These are phyloP conservation scores for Harrya chromipes DNA, from an alignment of 768 basidiomycete genomes.

Conservation along the genomic window DNA sequence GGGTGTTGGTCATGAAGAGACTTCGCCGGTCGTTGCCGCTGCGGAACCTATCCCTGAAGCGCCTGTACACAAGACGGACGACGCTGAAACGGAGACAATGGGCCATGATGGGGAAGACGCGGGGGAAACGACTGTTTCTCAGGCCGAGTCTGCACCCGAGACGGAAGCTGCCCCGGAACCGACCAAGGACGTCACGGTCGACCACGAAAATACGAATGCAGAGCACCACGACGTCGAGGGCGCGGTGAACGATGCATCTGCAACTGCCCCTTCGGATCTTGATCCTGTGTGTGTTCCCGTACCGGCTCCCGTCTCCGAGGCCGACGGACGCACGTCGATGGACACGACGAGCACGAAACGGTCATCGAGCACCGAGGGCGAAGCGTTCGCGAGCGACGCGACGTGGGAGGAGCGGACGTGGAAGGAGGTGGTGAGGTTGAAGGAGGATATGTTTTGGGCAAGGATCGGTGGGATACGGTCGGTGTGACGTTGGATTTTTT, in stretches of 20 bases:
- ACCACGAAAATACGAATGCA: not conserved
- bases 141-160: not conserved
- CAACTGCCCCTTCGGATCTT: not conserved
- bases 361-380: constrained; percentile 25
- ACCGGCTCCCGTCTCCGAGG: not conserved
- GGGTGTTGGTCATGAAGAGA: constrained; percentile 6
- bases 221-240: not conserved
- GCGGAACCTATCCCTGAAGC: not conserved
- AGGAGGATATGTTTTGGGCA: constrained; percentile 88
- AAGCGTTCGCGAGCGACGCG: constrained; percentile 56
- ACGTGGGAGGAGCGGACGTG: constrained; percentile 88
- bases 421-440: constrained; percentile 70
- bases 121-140: not conserved
- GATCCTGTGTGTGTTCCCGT: not conserved
- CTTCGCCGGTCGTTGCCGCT: not conserved
- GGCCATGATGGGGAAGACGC: not conserved
- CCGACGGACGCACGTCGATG: constrained; percentile 12
- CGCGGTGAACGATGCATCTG: not conserved
- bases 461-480: constrained; percentile 49
- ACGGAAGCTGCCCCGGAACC: not conserved
- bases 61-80: not conserved
- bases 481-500: too few relatives aligned
- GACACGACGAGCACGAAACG: constrained; percentile 25
- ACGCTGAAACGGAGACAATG: constrained; percentile 5
- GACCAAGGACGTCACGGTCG: not conserved